Evolutionary conservation across 2,329 filamentous ascomycete species (phyloP).

Genomic region (Cordyceps javanica): DNA sequence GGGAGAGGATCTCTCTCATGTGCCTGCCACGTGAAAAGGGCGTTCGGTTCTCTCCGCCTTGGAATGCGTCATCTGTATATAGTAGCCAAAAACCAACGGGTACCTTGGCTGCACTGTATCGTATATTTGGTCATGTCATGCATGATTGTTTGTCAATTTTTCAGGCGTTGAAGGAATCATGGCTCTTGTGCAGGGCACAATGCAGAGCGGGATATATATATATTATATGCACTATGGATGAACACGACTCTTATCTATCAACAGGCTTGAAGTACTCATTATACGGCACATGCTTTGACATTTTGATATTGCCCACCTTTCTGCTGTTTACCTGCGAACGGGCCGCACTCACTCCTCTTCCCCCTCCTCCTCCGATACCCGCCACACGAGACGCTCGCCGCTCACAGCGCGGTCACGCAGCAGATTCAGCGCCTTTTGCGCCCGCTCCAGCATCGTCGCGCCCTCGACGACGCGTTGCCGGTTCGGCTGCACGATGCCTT

Average conservation of each 20-base stretch:
- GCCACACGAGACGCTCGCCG: constrained; percentile 36
- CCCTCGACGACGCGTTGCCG: constrained; percentile 37
- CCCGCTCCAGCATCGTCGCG: constrained; percentile 30
- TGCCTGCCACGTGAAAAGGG: background rate
- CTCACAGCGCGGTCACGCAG: constrained; percentile 32
- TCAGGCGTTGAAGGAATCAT: background rate
- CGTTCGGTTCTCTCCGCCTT: background rate
- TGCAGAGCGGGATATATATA: background rate
- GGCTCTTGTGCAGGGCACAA: background rate
- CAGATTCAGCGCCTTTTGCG: constrained; percentile 30
- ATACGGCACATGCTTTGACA: too few species aligned
- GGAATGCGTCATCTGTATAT: background rate
- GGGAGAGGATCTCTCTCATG: constrained; percentile 19
- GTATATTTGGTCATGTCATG: background rate
- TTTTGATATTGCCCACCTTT: too few species aligned
- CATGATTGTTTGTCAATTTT: background rate
- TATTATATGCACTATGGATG: too few species aligned
- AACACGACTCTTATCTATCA: too few species aligned
- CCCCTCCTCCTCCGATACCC: constrained; percentile 19
- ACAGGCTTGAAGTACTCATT: too few species aligned
- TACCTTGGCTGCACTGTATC: background rate
- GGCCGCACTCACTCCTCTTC: too few species aligned
- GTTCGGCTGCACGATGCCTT: constrained; percentile 35
- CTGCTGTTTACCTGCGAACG: too few species aligned
- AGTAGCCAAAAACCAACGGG: background rate